These are phyloP conservation scores for Triglochin maritima DNA, from an alignment of 106 monocot genomes.

Conservation along the genomic window DNA sequence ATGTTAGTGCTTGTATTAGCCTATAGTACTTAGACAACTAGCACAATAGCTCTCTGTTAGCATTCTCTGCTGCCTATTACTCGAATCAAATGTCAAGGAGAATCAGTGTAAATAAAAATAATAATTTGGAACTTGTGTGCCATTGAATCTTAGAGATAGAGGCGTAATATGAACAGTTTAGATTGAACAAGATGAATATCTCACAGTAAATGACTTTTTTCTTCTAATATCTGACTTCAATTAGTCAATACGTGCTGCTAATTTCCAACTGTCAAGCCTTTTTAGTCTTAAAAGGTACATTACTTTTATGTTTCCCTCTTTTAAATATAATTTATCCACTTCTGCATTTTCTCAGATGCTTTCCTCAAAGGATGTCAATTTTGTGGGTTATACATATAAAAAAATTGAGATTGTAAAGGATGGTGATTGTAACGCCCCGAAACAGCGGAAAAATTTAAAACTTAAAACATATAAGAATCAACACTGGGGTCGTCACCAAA, in stretches of 20 bases:
- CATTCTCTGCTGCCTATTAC: not conserved
- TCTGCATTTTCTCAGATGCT: conserved; percentile 38
- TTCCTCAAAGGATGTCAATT: conserved; percentile 68
- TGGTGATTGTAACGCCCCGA: no score
- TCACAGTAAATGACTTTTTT: not conserved
- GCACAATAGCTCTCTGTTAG: not conserved
- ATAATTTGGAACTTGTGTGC: not conserved
- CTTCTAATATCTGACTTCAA: not conserved
- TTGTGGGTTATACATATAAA: conserved; percentile 69
- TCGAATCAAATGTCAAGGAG: not conserved
- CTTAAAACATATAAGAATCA: no score
- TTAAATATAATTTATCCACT: not conserved
- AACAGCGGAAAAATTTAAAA: no score
- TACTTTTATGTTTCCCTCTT: not conserved
- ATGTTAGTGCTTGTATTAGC: not conserved
- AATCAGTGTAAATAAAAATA: not conserved
- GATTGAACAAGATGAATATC: not conserved
- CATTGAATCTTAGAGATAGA: not conserved
- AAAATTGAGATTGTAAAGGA: conserved; percentile 64
- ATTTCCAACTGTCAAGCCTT: not conserved
- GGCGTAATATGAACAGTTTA: no score
- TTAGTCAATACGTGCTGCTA: not conserved
- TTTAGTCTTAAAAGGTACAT: not conserved
- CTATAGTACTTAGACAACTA: not conserved
- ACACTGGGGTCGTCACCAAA: no score